These are phyloP conservation scores for Nicotiana otophora DNA, from an alignment of 257 asterid species.

Conservation along the genomic window DNA sequence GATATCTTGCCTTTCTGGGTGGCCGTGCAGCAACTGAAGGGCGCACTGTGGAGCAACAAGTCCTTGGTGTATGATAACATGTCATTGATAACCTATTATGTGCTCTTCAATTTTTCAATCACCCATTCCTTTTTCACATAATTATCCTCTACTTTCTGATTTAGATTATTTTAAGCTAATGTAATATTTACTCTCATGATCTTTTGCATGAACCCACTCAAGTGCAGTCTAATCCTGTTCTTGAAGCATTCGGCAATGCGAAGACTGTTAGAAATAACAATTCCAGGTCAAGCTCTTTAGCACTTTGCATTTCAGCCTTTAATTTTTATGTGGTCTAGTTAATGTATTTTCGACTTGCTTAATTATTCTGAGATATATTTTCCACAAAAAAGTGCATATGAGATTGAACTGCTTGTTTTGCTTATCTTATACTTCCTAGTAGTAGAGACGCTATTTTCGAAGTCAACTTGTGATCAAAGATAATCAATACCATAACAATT, in stretches of 20 bases:
- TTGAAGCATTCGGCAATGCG: slow-evolving; percentile 99
- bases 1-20: slow-evolving; percentile 87
- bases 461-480: neutral
- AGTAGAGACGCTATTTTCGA: neutral
- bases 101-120: neutral
- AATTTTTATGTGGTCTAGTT: neutral
- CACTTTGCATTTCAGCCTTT: slow-evolving; percentile 24
- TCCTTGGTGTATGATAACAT: slow-evolving; percentile 74
- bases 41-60: slow-evolving; percentile 98
- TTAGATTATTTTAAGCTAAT: slow-evolving; percentile 9
- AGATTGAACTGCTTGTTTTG: neutral
- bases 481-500: neutral
- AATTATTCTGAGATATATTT: neutral
- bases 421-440: neutral
- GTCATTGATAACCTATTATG: slow-evolving; percentile 6
- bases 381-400: neutral
- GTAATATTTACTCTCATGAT: slow-evolving; percentile 19
- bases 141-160: slow-evolving; percentile 12
- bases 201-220: slow-evolving; percentile 19
- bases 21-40: slow-evolving; percentile 98
- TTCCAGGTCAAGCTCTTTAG: slow-evolving; percentile 70
- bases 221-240: slow-evolving; percentile 98
- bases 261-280: slow-evolving; percentile 96
- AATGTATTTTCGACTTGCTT: neutral
- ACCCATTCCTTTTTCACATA: neutral